phyloP scores from a whole-genome alignment of 306 rosid genomes.

The Cucurbita ficifolia region DNA sequence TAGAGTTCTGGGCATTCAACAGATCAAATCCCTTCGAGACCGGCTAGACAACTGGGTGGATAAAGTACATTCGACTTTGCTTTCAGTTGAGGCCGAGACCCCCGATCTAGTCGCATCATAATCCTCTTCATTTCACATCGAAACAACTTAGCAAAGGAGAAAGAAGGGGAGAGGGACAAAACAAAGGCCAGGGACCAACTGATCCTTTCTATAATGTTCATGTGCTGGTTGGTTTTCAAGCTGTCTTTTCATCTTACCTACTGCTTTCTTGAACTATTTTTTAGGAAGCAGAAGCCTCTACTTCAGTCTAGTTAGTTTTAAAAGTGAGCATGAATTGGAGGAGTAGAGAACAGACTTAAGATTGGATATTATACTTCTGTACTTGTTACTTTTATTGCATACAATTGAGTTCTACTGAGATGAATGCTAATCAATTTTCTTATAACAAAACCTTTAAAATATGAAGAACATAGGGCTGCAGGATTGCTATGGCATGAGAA shows the following conservation, averaged over 20 bases:
- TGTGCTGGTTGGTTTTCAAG: not conserved
- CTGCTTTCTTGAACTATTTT: slow-evolving; percentile 36
- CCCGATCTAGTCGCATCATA: slow-evolving; percentile 87
- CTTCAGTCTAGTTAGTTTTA: slow-evolving; percentile 39
- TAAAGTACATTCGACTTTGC: slow-evolving; percentile 72
- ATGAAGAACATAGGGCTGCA: not conserved
- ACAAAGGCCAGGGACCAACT: not conserved
- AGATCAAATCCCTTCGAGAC: slow-evolving; percentile 75
- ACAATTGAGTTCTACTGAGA: not conserved
- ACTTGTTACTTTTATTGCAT: slow-evolving; percentile 19
- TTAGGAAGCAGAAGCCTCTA: slow-evolving; percentile 32
- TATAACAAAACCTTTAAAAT: not conserved
- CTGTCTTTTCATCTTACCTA: slow-evolving; percentile 8
- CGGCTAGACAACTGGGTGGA: slow-evolving; percentile 71
- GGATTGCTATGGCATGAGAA: not conserved
- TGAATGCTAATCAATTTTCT: not conserved
- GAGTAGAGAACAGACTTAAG: slow-evolving; percentile 12
- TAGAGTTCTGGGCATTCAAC: slow-evolving; percentile 81
- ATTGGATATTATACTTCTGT: slow-evolving; percentile 21
- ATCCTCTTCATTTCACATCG: slow-evolving; percentile 14
- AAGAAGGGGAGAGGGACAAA: not conserved
- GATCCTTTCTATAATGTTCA: not conserved
- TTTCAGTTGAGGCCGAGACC: slow-evolving; percentile 93
- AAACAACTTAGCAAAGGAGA: not conserved
- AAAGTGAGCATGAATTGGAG: slow-evolving; percentile 19